A percentile compares a stretch with the other conserved stretches of the same genome.
phyloP scores from a whole-genome alignment of 192 early-diverging fungal species.

The Entomortierella chlamydospora region DNA sequence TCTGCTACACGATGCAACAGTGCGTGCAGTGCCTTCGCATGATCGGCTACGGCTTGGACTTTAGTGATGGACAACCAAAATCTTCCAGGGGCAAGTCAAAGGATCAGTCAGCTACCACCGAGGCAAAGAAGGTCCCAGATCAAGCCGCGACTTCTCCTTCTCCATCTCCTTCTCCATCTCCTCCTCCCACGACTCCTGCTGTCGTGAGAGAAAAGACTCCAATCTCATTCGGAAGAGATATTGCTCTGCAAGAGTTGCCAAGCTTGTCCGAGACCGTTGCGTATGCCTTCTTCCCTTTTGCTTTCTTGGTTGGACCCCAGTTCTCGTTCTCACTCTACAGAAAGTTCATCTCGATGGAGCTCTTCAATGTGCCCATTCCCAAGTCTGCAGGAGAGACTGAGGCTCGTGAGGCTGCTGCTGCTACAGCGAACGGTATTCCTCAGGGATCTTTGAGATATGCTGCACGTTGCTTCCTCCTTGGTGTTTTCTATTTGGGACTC shows the following conservation, averaged over 20 bases:
- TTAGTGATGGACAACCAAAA: conserved; percentile 62
- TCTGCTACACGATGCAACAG: conserved; percentile 72
- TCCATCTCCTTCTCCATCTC: no score
- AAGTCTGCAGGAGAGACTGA: conserved; percentile 35
- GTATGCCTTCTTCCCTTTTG: conserved; percentile 67
- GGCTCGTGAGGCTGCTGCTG: conserved; percentile 37
- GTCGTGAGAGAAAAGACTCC: conserved; percentile 45
- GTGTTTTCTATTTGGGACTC: conserved; percentile 56
- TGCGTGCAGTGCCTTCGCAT: conserved; percentile 71
- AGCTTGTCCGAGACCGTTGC: conserved; percentile 58
- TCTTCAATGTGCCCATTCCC: conserved; percentile 52
- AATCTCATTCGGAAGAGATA: conserved; percentile 62
- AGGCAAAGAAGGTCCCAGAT: background rate
- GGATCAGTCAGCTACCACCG: background rate
- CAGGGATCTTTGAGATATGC: conserved; percentile 54
- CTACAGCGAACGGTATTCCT: conserved; percentile 44
- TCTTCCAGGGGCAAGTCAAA: conserved; percentile 14
- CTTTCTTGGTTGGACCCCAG: conserved; percentile 72
- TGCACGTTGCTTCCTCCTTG: conserved; percentile 51
- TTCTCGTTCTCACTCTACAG: conserved; percentile 70
- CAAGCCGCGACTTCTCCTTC: no score
- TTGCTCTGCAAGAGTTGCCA: conserved; percentile 58
- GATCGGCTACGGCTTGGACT: conserved; percentile 73
- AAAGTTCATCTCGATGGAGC: conserved; percentile 57
- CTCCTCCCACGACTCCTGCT: background rate